Evolutionary conservation across 768 basidiomycete species (phyloP).

Genomic region (Suillus ampliporus): DNA sequence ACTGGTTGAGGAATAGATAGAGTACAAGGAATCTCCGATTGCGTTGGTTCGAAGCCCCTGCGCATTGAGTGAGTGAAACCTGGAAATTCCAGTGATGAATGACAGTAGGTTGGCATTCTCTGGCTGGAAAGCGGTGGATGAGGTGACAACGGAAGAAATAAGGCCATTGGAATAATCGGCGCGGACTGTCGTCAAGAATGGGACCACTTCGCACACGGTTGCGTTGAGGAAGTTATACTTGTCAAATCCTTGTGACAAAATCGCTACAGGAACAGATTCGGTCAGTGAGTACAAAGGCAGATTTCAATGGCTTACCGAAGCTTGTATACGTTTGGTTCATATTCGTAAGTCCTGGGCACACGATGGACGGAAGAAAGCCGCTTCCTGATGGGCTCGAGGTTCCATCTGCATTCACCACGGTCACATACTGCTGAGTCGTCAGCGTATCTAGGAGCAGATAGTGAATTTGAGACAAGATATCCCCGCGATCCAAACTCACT

Average conservation of each 20-base stretch:
- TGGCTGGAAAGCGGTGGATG: neutral
- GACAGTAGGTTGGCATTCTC: slow-evolving; percentile 14
- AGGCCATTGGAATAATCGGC: slow-evolving; percentile 11
- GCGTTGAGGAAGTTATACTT: slow-evolving; percentile 15
- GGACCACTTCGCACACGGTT: slow-evolving; percentile 15
- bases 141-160: neutral
- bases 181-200: slow-evolving; percentile 13
- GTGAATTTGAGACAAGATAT: too few relatives aligned
- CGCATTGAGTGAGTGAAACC: slow-evolving; percentile 14
- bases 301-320: slow-evolving; percentile 14
- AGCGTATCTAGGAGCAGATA: neutral
- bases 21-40: slow-evolving; percentile 25
- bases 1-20: slow-evolving; percentile 11
- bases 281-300: neutral
- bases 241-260: slow-evolving; percentile 6
- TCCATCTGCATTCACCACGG: slow-evolving; percentile 1
- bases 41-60: slow-evolving; percentile 21
- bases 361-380: slow-evolving; percentile 14
- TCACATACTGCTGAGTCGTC: slow-evolving; percentile 9
- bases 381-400: neutral
- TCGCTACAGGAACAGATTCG: slow-evolving; percentile 1
- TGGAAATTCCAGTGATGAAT: slow-evolving; percentile 18
- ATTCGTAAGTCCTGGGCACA: slow-evolving; percentile 14
- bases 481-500: neutral
- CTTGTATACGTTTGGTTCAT: neutral